phyloP scores from a whole-genome alignment of 1,284 basidiomycete species.

The Marasmius tenuissimus region DNA sequence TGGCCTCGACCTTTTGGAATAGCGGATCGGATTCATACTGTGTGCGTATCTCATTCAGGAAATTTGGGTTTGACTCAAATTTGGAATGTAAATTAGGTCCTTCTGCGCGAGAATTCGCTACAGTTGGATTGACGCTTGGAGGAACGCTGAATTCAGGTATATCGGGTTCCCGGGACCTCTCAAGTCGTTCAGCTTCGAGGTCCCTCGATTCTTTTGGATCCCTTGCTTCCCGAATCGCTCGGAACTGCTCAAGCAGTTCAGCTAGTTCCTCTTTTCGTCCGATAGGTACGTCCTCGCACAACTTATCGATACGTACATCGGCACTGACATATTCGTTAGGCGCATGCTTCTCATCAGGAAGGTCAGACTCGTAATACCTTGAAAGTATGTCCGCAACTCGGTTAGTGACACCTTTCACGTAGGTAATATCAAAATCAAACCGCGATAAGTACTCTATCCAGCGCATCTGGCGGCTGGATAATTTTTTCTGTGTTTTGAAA shows the following conservation, averaged over 20 bases:
- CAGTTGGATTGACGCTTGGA: too few species aligned
- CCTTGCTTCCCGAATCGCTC: too few species aligned
- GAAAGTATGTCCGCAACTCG: slow-evolving; percentile 9
- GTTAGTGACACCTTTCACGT: slow-evolving; percentile 7
- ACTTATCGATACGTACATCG: neutral
- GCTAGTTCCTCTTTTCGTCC: slow-evolving; percentile 3
- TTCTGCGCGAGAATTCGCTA: neutral
- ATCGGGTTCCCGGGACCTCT: too few species aligned
- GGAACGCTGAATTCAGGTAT: too few species aligned
- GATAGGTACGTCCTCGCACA: slow-evolving; percentile 9
- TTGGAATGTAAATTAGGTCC: neutral
- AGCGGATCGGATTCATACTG: neutral
- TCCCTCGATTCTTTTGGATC: too few species aligned
- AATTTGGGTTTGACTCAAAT: neutral
- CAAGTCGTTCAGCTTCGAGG: too few species aligned
- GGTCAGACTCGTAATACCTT: slow-evolving; percentile 9
- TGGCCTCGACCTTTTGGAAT: neutral
- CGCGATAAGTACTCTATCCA: too few species aligned
- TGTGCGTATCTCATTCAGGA: neutral
- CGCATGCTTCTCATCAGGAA: neutral
- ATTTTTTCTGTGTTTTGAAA: slow-evolving; percentile 6
- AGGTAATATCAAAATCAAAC: too few species aligned
- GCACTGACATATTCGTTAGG: neutral
- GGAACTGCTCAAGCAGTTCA: too few species aligned
- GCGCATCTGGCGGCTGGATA: slow-evolving; percentile 5